These are phyloP conservation scores for Filobasidium wieringae DNA, from an alignment of 768 basidiomycete genomes.

Conservation along the genomic window DNA sequence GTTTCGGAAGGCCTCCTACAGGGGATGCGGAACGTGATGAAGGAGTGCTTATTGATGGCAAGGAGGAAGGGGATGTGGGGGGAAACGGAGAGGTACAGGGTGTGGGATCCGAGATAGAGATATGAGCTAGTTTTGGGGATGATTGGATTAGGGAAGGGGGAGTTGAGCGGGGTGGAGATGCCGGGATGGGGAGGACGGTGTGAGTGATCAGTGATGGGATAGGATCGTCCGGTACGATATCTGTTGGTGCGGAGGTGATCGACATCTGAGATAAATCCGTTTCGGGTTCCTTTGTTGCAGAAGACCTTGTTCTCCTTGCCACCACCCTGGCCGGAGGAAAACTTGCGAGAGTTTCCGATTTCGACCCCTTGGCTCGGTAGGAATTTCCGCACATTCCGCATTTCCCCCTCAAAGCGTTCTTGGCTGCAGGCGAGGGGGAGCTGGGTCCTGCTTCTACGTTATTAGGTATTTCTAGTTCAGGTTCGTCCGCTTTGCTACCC, in stretches of 20 bases:
- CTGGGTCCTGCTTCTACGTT: neutral
- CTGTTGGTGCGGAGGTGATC: neutral
- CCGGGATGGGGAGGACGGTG: neutral
- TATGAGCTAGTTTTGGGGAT: slow-evolving; percentile 10
- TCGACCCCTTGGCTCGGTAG: neutral
- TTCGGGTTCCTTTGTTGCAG: neutral
- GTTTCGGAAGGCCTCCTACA: neutral
- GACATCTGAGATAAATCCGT: neutral
- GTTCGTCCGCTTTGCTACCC: neutral
- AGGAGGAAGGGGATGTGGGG: neutral
- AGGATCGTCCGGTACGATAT: neutral
- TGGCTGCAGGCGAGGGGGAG: neutral
- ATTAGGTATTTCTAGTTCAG: neutral
- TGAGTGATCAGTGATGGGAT: neutral
- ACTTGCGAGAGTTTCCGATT: neutral
- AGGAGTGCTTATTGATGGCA: slow-evolving; percentile 1
- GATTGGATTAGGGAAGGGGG: slow-evolving; percentile 3
- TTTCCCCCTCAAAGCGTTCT: slow-evolving; percentile 7
- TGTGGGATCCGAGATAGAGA: slow-evolving; percentile 9
- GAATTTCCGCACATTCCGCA: neutral
- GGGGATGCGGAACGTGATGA: neutral
- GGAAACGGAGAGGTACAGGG: slow-evolving; percentile 4
- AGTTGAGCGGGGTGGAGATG: neutral
- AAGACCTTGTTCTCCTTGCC: neutral
- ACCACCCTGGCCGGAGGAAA: slow-evolving; percentile 4